Base-by-base conservation (phyloP, 2,329 filamentous ascomycete species). In the Lecanoromycetidae sp. region DNA sequence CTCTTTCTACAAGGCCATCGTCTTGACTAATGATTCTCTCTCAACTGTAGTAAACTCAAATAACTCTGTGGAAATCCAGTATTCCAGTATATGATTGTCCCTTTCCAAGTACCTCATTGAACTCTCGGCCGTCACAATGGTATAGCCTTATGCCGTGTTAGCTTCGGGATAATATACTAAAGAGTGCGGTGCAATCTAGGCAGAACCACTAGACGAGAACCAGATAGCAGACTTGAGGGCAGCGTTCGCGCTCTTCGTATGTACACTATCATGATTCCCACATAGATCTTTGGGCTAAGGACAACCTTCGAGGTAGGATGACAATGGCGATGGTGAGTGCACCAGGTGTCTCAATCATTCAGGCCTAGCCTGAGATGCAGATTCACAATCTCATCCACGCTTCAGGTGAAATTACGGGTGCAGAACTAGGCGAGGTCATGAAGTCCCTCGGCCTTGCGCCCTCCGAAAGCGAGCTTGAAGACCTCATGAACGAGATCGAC, bases 401-500 rank as follows among this genome's bases (percentile, higher is more conserved):
- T 35, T 54, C 57, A 78, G 76, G 76, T 52, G 73, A 77, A 61
- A 80, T 80, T 67, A 79, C 76, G 51, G 76, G 75, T 58, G 72
- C 72, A 57, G 77, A 80, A 63, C 70, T 80, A 45, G 76, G 76
- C 60, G 74, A 72, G 44, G 75, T 80, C 56, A 80, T 80, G 76
- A 70, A 71, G 60, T 76, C 74, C 48, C 74, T 80, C 32, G 76
- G 76, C 57, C 72, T 79, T 58, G 77, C 78, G 62, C 74, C 77
- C 51, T 75, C 72, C 63, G 73, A 77, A 54, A 70, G 71, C 47
- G 77, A 81, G 63, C 68, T 80, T 45, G 71, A 77, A 60, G 76
- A 81, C 61, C 78, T 81, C 68, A 77, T 80, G 66, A 78, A 77
- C 64, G 77, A 81, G 63, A 76, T 79, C 52, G 77, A 81, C 56